Evolutionary conservation across 106 monocot genomes (phyloP).

Genomic region (Vanilla planifolia): DNA sequence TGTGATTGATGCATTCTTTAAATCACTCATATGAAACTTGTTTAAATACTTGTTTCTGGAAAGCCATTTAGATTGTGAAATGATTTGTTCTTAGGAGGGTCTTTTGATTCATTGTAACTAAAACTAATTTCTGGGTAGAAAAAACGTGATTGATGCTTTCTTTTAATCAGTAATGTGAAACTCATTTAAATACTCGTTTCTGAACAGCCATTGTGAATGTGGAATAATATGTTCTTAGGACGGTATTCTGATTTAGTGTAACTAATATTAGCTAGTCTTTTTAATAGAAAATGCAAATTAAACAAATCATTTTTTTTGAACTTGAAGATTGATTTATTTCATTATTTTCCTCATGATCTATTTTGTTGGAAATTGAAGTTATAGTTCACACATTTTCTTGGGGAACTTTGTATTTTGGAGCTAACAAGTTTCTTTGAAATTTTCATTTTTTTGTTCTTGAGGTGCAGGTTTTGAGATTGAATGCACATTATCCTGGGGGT

Average conservation of each 20-base stretch:
- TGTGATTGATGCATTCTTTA: constrained; percentile 1
- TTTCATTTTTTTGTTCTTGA: constrained; percentile 6
- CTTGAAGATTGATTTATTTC: neutral
- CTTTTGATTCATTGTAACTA: neutral
- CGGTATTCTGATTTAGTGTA: neutral
- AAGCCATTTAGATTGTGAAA: neutral
- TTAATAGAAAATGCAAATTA: neutral
- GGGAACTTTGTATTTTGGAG: too few relatives aligned
- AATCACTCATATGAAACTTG: neutral
- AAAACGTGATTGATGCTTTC: constrained; percentile 5
- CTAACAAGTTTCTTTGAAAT: constrained; percentile 3
- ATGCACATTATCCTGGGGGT: constrained; percentile 95
- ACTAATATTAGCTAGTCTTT: neutral
- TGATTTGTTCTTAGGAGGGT: neutral
- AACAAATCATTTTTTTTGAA: too few relatives aligned
- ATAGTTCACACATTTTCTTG: too few relatives aligned
- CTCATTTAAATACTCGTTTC: neutral
- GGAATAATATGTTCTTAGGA: neutral
- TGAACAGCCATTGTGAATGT: neutral
- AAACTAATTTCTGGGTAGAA: too few relatives aligned
- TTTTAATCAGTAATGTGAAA: neutral
- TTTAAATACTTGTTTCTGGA: neutral
- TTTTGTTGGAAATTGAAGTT: neutral
- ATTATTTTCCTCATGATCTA: neutral
- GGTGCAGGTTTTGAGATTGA: constrained; percentile 58